phyloP scores from a whole-genome alignment of 106 monocot genomes.

The Chionographis japonica region DNA sequence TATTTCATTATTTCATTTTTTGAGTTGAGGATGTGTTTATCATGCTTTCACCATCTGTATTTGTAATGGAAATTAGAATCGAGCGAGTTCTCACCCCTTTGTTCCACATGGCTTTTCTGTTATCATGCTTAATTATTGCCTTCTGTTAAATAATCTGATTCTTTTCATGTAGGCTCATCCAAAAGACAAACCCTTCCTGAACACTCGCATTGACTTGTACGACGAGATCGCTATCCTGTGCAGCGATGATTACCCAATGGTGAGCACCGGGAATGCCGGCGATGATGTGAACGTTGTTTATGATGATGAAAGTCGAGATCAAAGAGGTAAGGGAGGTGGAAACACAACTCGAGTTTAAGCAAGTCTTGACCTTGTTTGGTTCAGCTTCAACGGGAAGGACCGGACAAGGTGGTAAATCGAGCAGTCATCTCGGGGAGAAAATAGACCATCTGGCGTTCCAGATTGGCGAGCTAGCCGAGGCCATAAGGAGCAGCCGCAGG shows the following conservation, averaged over 20 bases:
- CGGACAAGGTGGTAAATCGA: slow-evolving; percentile 7
- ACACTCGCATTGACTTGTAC: slow-evolving; percentile 30
- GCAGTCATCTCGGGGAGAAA: slow-evolving; percentile 7
- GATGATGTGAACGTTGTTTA: slow-evolving; percentile 18
- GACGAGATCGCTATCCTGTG: slow-evolving; percentile 24
- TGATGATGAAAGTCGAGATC: slow-evolving; percentile 14
- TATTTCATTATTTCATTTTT: no score
- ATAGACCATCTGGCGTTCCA: slow-evolving; percentile 14
- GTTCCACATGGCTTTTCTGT: background rate
- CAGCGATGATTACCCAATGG: slow-evolving; percentile 13
- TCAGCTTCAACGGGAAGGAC: slow-evolving; percentile 19
- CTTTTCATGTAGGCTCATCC: slow-evolving; percentile 16
- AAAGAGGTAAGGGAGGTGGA: slow-evolving; percentile 12
- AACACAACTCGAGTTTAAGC: slow-evolving; percentile 4
- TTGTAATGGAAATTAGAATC: background rate
- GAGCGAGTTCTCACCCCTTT: no score
- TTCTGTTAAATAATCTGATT: background rate
- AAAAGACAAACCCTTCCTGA: slow-evolving; percentile 25
- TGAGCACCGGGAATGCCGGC: no score
- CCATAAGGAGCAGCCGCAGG: slow-evolving; percentile 14
- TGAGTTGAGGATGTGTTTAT: no score
- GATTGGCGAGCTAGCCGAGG: slow-evolving; percentile 21
- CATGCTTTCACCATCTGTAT: no score
- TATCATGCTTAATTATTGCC: background rate
- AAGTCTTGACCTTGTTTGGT: slow-evolving; percentile 13